phyloP scores from a whole-genome alignment of 2,329 filamentous ascomycete species.

The Aspergillus quadricinctus region DNA sequence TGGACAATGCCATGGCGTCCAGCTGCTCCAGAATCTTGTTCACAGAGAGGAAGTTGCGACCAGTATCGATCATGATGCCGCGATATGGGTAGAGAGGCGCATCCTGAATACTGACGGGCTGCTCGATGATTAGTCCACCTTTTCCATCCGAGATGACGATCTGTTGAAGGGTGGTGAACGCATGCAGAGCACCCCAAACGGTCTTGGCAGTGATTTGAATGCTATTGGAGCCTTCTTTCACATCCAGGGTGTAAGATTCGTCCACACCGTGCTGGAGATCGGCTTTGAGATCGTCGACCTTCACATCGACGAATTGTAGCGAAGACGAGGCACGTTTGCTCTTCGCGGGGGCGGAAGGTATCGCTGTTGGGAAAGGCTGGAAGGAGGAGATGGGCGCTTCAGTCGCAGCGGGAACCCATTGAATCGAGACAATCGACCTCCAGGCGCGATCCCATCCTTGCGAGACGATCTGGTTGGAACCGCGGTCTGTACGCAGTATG shows the following conservation, averaged over 20 bases:
- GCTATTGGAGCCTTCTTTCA: slow-evolving; percentile 35
- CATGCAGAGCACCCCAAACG: slow-evolving; percentile 52
- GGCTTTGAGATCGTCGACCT: slow-evolving; percentile 43
- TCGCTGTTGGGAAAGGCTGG: slow-evolving; percentile 47
- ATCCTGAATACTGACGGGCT: slow-evolving; percentile 50
- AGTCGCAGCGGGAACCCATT: slow-evolving; percentile 52
- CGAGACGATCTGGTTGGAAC: slow-evolving; percentile 30
- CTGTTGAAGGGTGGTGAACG: slow-evolving; percentile 56
- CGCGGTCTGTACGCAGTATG: slow-evolving; percentile 34
- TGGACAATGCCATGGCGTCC: slow-evolving; percentile 52
- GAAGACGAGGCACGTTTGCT: slow-evolving; percentile 26
- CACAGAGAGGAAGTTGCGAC: slow-evolving; percentile 51
- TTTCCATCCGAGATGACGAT: slow-evolving; percentile 48
- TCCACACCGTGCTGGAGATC: slow-evolving; percentile 54
- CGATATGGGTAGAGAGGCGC: slow-evolving; percentile 51
- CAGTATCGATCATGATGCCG: slow-evolving; percentile 53
- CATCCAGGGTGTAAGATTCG: slow-evolving; percentile 52
- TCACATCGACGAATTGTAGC: slow-evolving; percentile 44
- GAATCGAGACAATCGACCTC: slow-evolving; percentile 44
- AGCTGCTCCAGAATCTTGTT: slow-evolving; percentile 52
- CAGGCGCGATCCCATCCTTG: slow-evolving; percentile 50
- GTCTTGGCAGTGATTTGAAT: slow-evolving; percentile 49
- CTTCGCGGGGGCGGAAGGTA: slow-evolving; percentile 19
- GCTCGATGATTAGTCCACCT: slow-evolving; percentile 47
- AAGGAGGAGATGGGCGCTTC: slow-evolving; percentile 51